phyloP scores from a whole-genome alignment of 345 rosid species.

The Durio zibethinus region DNA sequence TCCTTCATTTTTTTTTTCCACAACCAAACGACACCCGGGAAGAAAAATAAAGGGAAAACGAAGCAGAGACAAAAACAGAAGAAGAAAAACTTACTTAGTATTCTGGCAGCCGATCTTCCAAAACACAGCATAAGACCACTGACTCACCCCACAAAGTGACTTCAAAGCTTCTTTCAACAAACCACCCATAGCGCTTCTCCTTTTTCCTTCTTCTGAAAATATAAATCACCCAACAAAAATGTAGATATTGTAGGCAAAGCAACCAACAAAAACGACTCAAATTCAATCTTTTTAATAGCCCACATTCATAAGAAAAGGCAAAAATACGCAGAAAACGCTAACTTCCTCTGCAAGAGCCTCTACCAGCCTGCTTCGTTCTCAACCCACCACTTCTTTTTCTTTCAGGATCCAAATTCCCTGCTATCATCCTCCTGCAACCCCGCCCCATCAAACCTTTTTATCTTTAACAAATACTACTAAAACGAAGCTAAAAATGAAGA shows the following conservation, averaged over 20 bases:
- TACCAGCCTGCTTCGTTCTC: conserved; percentile 91
- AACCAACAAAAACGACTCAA: conserved; percentile 21
- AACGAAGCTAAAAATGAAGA: background rate
- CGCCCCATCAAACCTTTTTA: conserved; percentile 29
- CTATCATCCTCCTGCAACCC: conserved; percentile 63
- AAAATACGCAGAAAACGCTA: conserved; percentile 37
- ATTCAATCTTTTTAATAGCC: background rate
- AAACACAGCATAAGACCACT: conserved; percentile 89
- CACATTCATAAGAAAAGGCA: conserved; percentile 21
- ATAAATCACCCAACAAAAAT: background rate
- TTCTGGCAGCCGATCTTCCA: conserved; percentile 97
- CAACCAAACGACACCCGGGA: background rate
- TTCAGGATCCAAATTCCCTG: conserved; percentile 84
- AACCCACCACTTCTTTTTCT: conserved; percentile 92
- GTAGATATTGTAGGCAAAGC: conserved; percentile 14
- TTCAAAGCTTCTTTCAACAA: conserved; percentile 73
- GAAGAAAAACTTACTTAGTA: conserved; percentile 49
- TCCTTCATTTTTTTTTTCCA: conserved; percentile 1
- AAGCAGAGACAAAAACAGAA: background rate
- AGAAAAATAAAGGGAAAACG: no score
- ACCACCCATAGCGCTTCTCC: conserved; percentile 52
- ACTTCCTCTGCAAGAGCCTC: conserved; percentile 99
- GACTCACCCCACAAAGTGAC: conserved; percentile 65
- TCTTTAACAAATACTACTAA: background rate
- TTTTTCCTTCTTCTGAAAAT: background rate